These are phyloP conservation scores for Prunus dulcis DNA, from an alignment of 306 rosid species.

Conservation along the genomic window DNA sequence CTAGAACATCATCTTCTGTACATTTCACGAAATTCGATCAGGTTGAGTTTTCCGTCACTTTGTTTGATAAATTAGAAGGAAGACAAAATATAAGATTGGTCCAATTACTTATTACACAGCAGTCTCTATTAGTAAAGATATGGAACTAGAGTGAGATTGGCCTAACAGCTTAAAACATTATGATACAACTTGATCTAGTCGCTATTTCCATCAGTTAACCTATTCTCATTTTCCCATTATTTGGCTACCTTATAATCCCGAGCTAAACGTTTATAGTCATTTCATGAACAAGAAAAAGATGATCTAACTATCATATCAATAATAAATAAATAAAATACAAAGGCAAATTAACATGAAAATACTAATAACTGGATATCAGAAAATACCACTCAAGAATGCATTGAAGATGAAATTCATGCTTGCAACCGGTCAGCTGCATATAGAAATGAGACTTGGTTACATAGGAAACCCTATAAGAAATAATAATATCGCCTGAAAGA, in stretches of 20 bases:
- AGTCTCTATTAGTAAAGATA: not conserved
- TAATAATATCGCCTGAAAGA: not conserved
- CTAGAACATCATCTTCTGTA: not conserved
- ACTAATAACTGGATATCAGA: constrained; percentile 7
- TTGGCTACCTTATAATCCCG: not conserved
- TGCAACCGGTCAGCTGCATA: constrained; percentile 82
- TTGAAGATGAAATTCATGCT: constrained; percentile 95
- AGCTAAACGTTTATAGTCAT: not conserved
- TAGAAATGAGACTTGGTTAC: constrained; percentile 8
- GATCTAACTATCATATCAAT: not conserved
- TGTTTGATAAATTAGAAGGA: not conserved
- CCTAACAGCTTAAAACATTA: not conserved
- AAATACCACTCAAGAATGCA: constrained; percentile 93
- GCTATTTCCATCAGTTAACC: not conserved
- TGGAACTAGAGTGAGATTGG: not conserved
- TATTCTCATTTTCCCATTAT: not conserved
- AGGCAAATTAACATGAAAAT: not conserved
- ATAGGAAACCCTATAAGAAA: constrained; percentile 12
- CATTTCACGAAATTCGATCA: too few relatives aligned
- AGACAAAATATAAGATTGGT: not conserved
- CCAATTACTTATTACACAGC: not conserved
- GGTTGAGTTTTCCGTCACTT: too few relatives aligned
- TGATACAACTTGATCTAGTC: not conserved
- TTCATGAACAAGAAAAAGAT: not conserved
- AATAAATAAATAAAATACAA: not conserved